Base-by-base conservation (phyloP, 371 early-diverging fungal genomes). In the Apophysomyces elegans region DNA sequence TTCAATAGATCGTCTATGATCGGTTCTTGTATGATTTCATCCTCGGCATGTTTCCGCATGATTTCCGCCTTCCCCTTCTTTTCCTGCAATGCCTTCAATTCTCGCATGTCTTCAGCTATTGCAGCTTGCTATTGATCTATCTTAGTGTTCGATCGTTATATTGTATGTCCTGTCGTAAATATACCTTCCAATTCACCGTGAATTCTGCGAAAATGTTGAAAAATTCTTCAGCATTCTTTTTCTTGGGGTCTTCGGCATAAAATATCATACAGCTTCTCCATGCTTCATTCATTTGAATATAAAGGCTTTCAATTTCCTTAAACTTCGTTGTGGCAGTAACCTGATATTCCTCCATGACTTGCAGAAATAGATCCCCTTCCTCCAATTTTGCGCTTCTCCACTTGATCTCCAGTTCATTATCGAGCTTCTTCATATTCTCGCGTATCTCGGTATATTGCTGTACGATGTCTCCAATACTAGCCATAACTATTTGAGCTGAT, bases 171-270 rank as follows among this genome's bases (percentile, higher is more conserved):
- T 5, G 16, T 6, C n/a, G 7, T 13, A 45, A 13, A 13, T 12
- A 13, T 70, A 77, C 80, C 78, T 88, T 86, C 71, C 92, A 92
- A 64, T 86, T 88, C 0, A 81, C 68, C 0, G 84, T 79, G 58
- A 94, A 94, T 5, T 86, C 87, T 67, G 89, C 88, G 76, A 93
- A 93, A 16, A 93, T 86, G 7, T 89, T 89, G 82, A 94, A 93
- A 76, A 93, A 95, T 66, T 94, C 96, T 60, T 97, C 94, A 0
- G 93, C 93, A 58, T 88, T 88, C 75, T 87, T 91, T 38, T 78
- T 77, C 26, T 73, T 74, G 35, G 93, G 82, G 65, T 95, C 93
- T 71, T 97, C 97, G 21, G 96, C 95, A 66, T 85, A 94, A 43
- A 50, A 63, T 7, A 43, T 41, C n/a, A 63, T 63, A 18, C 50